These are phyloP conservation scores for Paraphoma chrysanthemicola DNA, from an alignment of 2,329 filamentous ascomycete genomes.

Conservation along the genomic window DNA sequence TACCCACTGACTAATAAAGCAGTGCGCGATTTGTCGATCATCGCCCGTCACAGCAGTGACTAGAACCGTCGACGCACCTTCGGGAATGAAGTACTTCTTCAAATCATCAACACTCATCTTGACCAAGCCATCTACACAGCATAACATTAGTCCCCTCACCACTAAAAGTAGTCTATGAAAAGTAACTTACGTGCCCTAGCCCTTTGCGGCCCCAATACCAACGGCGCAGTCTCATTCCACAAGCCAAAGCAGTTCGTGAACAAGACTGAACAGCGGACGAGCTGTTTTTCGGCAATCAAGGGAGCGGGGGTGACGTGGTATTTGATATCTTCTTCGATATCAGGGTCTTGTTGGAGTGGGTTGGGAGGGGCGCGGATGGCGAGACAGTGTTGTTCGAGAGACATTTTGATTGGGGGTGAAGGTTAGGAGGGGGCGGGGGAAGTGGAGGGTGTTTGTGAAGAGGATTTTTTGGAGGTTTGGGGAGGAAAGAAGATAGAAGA, in stretches of 20 bases:
- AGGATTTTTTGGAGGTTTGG: background rate
- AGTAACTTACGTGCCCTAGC: background rate
- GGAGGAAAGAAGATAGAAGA: background rate
- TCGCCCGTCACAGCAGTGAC: slow-evolving; percentile 2
- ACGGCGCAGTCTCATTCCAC: background rate
- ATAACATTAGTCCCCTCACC: slow-evolving; percentile 2
- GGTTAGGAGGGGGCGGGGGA: background rate
- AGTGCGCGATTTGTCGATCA: slow-evolving; percentile 7
- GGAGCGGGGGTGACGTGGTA: slow-evolving; percentile 5
- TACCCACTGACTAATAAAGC: slow-evolving; percentile 15
- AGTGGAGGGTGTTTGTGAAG: background rate
- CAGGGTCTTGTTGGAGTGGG: slow-evolving; percentile 4
- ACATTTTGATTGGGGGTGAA: background rate
- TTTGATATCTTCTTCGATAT: slow-evolving; percentile 7
- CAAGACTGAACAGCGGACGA: background rate
- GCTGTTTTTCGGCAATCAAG: background rate
- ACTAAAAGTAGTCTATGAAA: slow-evolving; percentile 4
- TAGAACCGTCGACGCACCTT: slow-evolving; percentile 9
- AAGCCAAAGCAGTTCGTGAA: background rate
- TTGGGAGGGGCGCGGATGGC: background rate
- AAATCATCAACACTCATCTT: background rate
- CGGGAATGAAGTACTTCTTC: slow-evolving; percentile 1
- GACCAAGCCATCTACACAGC: slow-evolving; percentile 1
- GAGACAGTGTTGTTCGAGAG: background rate
- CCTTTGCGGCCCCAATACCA: background rate